Conservation (phyloP, 2,329 filamentous ascomycete genomes). For the Exophiala sideris region DNA sequence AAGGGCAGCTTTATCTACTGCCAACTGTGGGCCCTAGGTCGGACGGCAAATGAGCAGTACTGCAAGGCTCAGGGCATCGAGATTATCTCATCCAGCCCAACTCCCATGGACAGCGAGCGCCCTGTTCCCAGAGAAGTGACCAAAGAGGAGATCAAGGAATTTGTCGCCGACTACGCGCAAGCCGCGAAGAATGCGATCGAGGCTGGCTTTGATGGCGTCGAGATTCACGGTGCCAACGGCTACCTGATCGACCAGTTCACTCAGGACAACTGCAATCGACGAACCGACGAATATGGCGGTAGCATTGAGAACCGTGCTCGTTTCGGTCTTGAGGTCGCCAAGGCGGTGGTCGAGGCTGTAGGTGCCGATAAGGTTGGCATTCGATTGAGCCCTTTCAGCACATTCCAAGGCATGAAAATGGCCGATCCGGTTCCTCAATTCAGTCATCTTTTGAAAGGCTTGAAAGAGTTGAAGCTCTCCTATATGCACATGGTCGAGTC, state of each 20-base stretch:
- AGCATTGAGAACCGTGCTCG: constrained; percentile 50
- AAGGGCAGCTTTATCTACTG: constrained; percentile 48
- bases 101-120: neutral
- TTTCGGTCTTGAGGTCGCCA: constrained; percentile 51
- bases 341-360: constrained; percentile 32
- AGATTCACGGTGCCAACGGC: constrained; percentile 46
- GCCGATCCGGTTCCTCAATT: constrained; percentile 59
- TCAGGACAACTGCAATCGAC: constrained; percentile 48
- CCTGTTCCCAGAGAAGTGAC: constrained; percentile 31
- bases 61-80: constrained; percentile 35
- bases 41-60: constrained; percentile 45
- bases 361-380: constrained; percentile 44
- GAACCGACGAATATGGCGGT: constrained; percentile 52
- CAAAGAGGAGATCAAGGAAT: constrained; percentile 43
- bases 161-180: constrained; percentile 41
- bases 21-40: constrained; percentile 58
- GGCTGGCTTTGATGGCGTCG: constrained; percentile 53
- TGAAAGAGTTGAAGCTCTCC: constrained; percentile 52
- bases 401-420: constrained; percentile 53
- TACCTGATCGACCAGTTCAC: constrained; percentile 55
- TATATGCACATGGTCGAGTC: constrained; percentile 59
- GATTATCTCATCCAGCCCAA: constrained; percentile 4
- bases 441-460: constrained; percentile 48
- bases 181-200: constrained; percentile 53
- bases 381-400: constrained; percentile 46